Conservation (phyloP, 139 green algal genomes). For the Tetradesmus lagerheimii region DNA sequence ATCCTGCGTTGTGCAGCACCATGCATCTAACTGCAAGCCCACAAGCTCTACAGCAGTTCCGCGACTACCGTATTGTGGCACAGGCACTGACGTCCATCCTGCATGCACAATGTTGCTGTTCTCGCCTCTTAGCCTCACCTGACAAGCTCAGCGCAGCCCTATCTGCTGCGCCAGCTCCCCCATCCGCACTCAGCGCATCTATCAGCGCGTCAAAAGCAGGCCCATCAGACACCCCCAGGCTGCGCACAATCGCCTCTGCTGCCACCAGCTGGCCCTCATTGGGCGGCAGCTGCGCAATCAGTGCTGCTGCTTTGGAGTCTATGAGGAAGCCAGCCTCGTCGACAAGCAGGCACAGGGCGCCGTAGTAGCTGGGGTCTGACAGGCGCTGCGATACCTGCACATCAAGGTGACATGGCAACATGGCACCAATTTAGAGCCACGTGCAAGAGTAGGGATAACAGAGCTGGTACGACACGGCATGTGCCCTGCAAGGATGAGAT, state of each 20-base stretch:
- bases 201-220: slow-evolving; percentile 77
- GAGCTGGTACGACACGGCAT: too few species aligned
- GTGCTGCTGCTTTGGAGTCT: slow-evolving; percentile 61
- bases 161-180: slow-evolving; percentile 53
- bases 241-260: slow-evolving; percentile 63
- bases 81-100: too few species aligned
- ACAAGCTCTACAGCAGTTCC: background rate
- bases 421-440: too few species aligned
- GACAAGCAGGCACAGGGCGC: slow-evolving; percentile 73
- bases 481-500: too few species aligned
- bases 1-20: background rate
- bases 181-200: slow-evolving; percentile 64
- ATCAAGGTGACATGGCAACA: background rate
- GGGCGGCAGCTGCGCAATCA: slow-evolving; percentile 40
- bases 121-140: too few species aligned
- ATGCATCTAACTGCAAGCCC: too few species aligned
- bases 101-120: too few species aligned
- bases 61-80: too few species aligned
- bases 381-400: slow-evolving; percentile 58
- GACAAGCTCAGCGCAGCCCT: background rate
- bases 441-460: background rate
- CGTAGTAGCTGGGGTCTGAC: slow-evolving; percentile 53
- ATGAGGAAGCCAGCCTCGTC: slow-evolving; percentile 85
- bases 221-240: slow-evolving; percentile 74
- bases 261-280: slow-evolving; percentile 64